phyloP scores from a whole-genome alignment of 1,284 basidiomycete genomes.

The Bjerkandera adusta region DNA sequence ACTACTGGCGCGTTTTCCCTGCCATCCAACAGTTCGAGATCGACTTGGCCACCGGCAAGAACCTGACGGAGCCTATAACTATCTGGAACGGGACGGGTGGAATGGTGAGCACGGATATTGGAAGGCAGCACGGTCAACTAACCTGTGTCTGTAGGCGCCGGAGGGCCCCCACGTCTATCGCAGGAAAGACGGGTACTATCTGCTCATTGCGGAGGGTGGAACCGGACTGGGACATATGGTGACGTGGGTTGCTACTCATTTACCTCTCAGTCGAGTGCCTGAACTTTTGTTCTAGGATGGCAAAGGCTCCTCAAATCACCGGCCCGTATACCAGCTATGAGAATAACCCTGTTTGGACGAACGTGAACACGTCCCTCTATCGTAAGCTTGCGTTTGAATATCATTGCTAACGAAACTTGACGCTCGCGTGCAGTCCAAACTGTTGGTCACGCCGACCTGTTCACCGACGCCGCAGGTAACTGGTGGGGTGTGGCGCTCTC shows the following conservation, averaged over 20 bases:
- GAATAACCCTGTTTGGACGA: slow-evolving; percentile 20
- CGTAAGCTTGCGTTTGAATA: slow-evolving; percentile 15
- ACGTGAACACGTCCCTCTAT: slow-evolving; percentile 16
- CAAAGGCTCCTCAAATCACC: slow-evolving; percentile 25
- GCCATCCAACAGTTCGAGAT: slow-evolving; percentile 11
- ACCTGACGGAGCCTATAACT: slow-evolving; percentile 23
- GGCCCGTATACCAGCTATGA: slow-evolving; percentile 25
- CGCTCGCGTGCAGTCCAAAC: slow-evolving; percentile 28
- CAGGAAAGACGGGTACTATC: slow-evolving; percentile 27
- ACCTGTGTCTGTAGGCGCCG: slow-evolving; percentile 20
- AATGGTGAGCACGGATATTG: slow-evolving; percentile 20
- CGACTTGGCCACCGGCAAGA: slow-evolving; percentile 28
- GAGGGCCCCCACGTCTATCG: slow-evolving; percentile 30
- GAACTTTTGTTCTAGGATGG: slow-evolving; percentile 21
- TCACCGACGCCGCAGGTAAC: slow-evolving; percentile 25
- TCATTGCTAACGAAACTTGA: too few relatives aligned
- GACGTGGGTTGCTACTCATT: slow-evolving; percentile 2
- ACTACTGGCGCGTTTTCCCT: slow-evolving; percentile 31
- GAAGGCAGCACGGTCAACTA: neutral
- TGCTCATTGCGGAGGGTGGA: slow-evolving; percentile 32
- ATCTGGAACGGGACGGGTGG: slow-evolving; percentile 39
- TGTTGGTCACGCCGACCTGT: slow-evolving; percentile 29
- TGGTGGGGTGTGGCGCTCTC: slow-evolving; percentile 16
- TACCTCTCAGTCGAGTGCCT: too few relatives aligned
- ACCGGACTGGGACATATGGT: slow-evolving; percentile 29